These are phyloP conservation scores for Venturia carpophila DNA, from an alignment of 2,329 filamentous ascomycete species.

Conservation along the genomic window DNA sequence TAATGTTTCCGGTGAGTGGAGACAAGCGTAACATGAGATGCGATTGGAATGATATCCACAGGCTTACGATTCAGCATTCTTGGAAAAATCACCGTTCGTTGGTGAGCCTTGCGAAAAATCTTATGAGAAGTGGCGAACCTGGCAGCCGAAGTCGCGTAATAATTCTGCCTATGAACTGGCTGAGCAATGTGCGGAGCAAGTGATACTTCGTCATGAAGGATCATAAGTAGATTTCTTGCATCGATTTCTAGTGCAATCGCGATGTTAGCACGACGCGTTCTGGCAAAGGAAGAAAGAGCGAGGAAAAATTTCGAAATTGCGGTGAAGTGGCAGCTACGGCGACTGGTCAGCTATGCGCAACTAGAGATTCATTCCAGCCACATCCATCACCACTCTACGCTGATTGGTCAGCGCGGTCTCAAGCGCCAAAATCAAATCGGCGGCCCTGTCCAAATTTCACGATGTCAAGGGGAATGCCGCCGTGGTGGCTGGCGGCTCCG, in stretches of 20 bases:
- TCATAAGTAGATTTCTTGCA: not conserved
- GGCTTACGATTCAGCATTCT: slow-evolving; percentile 3
- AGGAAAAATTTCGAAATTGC: slow-evolving; percentile 9
- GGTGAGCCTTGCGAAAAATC: not conserved
- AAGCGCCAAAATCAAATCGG: slow-evolving; percentile 7
- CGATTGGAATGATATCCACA: not conserved
- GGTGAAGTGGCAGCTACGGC: not conserved
- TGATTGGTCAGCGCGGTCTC: not conserved
- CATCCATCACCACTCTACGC: not conserved
- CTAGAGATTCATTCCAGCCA: not conserved
- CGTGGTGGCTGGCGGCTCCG: not conserved
- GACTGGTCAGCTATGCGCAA: not conserved
- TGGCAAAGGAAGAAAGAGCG: not conserved
- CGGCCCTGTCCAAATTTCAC: slow-evolving; percentile 2
- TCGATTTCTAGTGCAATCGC: not conserved
- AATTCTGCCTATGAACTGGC: not conserved
- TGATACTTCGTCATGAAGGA: not conserved
- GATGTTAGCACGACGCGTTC: not conserved
- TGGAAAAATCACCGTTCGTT: not conserved
- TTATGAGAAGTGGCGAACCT: too few relatives aligned
- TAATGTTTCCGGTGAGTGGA: not conserved
- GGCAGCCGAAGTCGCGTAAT: not conserved
- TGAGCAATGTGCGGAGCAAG: not conserved
- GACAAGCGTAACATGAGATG: not conserved
- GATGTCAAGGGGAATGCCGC: slow-evolving; percentile 8